These are phyloP conservation scores for Kazachstania taianensis DNA, from an alignment of 805 yeast species.

Conservation along the genomic window DNA sequence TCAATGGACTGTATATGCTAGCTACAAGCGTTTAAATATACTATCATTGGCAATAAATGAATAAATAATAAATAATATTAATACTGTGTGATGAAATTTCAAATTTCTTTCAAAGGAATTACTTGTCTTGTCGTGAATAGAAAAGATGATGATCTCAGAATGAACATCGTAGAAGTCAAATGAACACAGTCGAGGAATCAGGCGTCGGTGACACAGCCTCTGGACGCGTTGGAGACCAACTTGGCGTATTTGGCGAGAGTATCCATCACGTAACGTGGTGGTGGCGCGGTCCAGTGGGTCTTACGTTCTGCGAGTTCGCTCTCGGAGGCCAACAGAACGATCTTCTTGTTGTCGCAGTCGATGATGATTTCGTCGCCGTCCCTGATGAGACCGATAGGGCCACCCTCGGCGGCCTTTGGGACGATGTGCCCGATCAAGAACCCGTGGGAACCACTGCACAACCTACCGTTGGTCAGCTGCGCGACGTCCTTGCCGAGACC, in stretches of 20 bases:
- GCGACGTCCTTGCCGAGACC: conserved; percentile 92
- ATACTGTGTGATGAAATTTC: background rate
- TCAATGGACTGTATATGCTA: conserved; percentile 15
- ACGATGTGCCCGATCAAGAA: conserved; percentile 97
- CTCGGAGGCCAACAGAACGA: conserved; percentile 71
- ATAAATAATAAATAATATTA: conserved; percentile 3
- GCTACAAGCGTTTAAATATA: conserved; percentile 3
- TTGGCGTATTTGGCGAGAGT: conserved; percentile 76
- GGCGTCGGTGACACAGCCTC: conserved; percentile 66
- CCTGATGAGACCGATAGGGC: conserved; percentile 90
- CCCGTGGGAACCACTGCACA: conserved; percentile 98
- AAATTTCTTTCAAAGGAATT: conserved; percentile 2
- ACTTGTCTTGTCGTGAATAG: background rate
- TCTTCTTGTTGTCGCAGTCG: conserved; percentile 84
- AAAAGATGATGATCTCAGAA: no score
- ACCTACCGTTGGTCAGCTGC: conserved; percentile 92
- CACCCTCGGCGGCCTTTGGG: conserved; percentile 98
- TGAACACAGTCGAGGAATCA: conserved; percentile 5
- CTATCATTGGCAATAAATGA: conserved; percentile 1
- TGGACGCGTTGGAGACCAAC: conserved; percentile 82
- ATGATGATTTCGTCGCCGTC: conserved; percentile 89
- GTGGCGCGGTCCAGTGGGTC: conserved; percentile 65
- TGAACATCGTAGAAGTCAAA: background rate
- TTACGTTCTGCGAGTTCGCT: conserved; percentile 67
- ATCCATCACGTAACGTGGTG: conserved; percentile 85